phyloP scores from a whole-genome alignment of 768 basidiomycete species.

The Kwoniella shandongensis region DNA sequence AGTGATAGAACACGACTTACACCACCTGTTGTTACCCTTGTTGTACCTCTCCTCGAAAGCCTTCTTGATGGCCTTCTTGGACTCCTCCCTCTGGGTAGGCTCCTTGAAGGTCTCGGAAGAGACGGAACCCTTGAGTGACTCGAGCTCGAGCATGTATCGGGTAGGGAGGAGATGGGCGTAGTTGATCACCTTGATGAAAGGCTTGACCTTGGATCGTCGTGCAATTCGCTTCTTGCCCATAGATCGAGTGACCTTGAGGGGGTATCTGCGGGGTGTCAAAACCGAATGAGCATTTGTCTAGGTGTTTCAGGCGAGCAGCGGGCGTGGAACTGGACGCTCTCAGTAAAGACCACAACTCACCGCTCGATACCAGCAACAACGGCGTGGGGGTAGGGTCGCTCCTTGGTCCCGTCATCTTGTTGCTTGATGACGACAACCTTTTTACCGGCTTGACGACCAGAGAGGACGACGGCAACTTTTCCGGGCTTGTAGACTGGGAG shows the following conservation, averaged over 20 bases:
- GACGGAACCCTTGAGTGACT: constrained; percentile 84
- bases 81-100: constrained; percentile 87
- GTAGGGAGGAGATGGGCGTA: constrained; percentile 99
- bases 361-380: constrained; percentile 98
- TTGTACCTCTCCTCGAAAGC: constrained; percentile 92
- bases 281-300: too few relatives aligned
- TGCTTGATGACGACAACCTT: constrained; percentile 99
- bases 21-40: constrained; percentile 96
- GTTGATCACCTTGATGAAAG: constrained; percentile 99
- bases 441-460: constrained; percentile 98
- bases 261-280: constrained; percentile 60
- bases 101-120: constrained; percentile 93
- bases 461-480: constrained; percentile 75
- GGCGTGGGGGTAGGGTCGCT: constrained; percentile 93
- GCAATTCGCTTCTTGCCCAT: constrained; percentile 96
- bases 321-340: too few relatives aligned
- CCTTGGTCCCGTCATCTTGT: constrained; percentile 93
- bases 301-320: too few relatives aligned
- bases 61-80: constrained; percentile 96
- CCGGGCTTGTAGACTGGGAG: constrained; percentile 58
- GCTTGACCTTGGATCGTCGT: constrained; percentile 94
- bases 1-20: too few relatives aligned
- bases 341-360: too few relatives aligned
- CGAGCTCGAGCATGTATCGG: constrained; percentile 95
- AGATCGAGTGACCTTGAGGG: constrained; percentile 91